Evolutionary conservation across 306 rosid species (phyloP).

Genomic region (Vachellia pachyceras): DNA sequence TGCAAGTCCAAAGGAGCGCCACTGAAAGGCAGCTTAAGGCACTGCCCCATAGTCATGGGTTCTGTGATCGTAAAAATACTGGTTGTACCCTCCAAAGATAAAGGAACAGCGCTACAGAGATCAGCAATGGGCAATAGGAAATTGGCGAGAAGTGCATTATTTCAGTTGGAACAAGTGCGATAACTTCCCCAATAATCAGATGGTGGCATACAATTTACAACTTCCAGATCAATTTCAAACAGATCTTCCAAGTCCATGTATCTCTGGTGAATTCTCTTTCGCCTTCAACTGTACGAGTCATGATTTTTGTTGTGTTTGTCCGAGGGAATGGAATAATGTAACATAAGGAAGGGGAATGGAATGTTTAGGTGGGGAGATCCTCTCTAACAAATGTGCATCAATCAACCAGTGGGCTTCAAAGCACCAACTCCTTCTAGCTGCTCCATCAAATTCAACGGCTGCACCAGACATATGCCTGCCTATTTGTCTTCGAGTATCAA

Average conservation of each 20-base stretch:
- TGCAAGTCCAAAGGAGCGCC: constrained; percentile 29
- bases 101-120: constrained; percentile 65
- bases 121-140: constrained; percentile 69
- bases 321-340: constrained; percentile 14
- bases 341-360: background rate
- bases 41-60: constrained; percentile 51
- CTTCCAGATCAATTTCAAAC: constrained; percentile 69
- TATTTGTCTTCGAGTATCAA: constrained; percentile 12
- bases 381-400: constrained; percentile 62
- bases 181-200: constrained; percentile 47
- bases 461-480: constrained; percentile 34
- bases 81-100: constrained; percentile 17
- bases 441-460: constrained; percentile 50
- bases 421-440: constrained; percentile 41
- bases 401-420: constrained; percentile 30
- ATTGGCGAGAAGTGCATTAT: constrained; percentile 72
- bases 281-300: constrained; percentile 32
- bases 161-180: constrained; percentile 35
- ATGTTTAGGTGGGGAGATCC: constrained; percentile 52
- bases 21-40: constrained; percentile 57
- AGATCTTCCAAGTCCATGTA: constrained; percentile 66
- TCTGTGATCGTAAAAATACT: constrained; percentile 40
- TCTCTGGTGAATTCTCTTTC: constrained; percentile 18
- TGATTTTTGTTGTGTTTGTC: too few relatives aligned
- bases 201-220: constrained; percentile 50